Base-by-base conservation (phyloP, 495 filamentous ascomycete species). In the Filosporella fistucella region DNA sequence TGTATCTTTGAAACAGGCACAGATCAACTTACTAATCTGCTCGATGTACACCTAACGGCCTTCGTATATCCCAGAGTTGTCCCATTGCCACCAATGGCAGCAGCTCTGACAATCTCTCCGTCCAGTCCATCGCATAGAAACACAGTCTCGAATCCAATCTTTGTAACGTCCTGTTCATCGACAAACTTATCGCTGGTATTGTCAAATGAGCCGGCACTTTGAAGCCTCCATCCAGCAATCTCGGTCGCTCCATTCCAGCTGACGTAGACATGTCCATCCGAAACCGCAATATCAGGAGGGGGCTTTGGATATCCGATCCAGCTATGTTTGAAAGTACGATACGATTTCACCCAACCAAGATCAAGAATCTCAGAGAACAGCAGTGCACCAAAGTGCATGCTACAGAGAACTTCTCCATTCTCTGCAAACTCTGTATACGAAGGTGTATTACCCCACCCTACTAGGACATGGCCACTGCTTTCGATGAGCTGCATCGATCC, bases 381-480 rank as follows among this genome's bases (percentile, higher is more conserved):
- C 14, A 17, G 32, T 3, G 41, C 21, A 3, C 26, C 23, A 23
- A 50, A 50, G 16, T 38, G 35, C 35, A 38, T 38, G 16, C 23
- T 21, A 21, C 35, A 69, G 0, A 82, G 55, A 2, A 74, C 56
- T 20, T 73, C 71, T 2, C 81, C 81, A n/a, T 75, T 61, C 3
- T 65, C 60, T 12, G 69, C 67, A 49, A 80, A 78, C 55, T 85
- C 80, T 0, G 77, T 82, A 24, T 82, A 63, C 32, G 71, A 77
- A 1, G 75, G 65, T 36, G 74, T 71, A 47, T 75, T 77, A 2
- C 81, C 80, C 79, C 78, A 83, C 51, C 78, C 78, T 12, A 81
- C 74, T 20, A 82, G 69, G 4, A 71, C 52, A 44, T 81, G 77
- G 16, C 69, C 67, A 14, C 16, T 29, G 49, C 74, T 73, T 0